Conservation (phyloP, 2,329 filamentous ascomycete species). For the Macrophomina tecta region DNA sequence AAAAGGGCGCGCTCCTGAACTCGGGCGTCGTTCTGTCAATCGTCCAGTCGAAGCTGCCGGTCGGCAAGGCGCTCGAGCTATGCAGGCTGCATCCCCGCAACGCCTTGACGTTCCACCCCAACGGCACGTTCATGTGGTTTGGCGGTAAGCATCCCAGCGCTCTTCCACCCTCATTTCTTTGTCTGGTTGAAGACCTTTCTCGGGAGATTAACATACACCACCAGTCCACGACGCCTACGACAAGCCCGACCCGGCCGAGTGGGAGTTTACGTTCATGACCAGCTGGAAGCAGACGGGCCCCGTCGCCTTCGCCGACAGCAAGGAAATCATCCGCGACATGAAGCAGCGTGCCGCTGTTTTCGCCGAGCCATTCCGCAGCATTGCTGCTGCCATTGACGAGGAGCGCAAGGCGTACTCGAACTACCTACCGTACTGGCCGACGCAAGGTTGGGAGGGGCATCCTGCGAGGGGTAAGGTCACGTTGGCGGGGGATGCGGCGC, state of each 20-base stretch:
- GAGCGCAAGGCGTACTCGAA: constrained; percentile 42
- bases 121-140: constrained; percentile 44
- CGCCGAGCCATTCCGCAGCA: constrained; percentile 48
- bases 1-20: constrained; percentile 40
- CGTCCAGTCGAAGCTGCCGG: constrained; percentile 50
- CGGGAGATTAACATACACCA: too few relatives aligned
- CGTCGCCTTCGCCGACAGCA: constrained; percentile 29
- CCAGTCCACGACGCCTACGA: constrained; percentile 35
- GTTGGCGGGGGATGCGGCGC: constrained; percentile 48
- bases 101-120: constrained; percentile 51
- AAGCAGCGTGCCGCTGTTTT: constrained; percentile 46
- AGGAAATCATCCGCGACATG: constrained; percentile 38
- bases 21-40: constrained; percentile 55
- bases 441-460: constrained; percentile 44
- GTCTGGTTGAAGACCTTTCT: too few relatives aligned
- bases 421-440: constrained; percentile 43
- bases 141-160: constrained; percentile 5
- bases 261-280: constrained; percentile 58
- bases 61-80: constrained; percentile 52
- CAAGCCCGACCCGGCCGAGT: constrained; percentile 46
- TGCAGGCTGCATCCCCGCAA: constrained; percentile 54
- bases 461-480: constrained; percentile 40
- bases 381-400: constrained; percentile 44
- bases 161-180: constrained; percentile 42
- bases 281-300: constrained; percentile 50